phyloP scores from a whole-genome alignment of 2,329 filamentous ascomycete species.

The Xylaria sp. region DNA sequence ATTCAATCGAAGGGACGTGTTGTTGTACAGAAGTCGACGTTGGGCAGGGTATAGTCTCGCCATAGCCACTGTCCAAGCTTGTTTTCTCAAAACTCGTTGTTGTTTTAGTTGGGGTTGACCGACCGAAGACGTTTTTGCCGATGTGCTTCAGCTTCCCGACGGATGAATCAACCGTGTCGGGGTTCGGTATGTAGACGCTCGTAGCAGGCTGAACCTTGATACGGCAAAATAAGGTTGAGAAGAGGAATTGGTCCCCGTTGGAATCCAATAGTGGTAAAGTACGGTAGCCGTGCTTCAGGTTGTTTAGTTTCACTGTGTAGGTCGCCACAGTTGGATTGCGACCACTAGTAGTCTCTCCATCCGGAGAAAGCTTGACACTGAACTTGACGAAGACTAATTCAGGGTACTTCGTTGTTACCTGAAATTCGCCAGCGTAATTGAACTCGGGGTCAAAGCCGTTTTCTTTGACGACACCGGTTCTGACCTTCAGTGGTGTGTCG shows the following conservation, averaged over 20 bases:
- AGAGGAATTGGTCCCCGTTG: constrained; percentile 91
- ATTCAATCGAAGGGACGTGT: constrained; percentile 33
- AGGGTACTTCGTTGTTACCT: constrained; percentile 91
- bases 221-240: constrained; percentile 92
- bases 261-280: constrained; percentile 89
- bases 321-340: constrained; percentile 76
- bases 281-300: constrained; percentile 89
- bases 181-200: constrained; percentile 65
- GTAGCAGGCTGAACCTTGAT: constrained; percentile 73
- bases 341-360: constrained; percentile 76
- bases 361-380: constrained; percentile 87
- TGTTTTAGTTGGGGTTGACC: constrained; percentile 61
- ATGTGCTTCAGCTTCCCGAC: constrained; percentile 66
- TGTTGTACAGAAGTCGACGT: constrained; percentile 35
- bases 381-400: constrained; percentile 93
- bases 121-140: constrained; percentile 67
- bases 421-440: constrained; percentile 80
- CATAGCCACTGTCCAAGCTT: constrained; percentile 56
- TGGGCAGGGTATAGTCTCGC: constrained; percentile 40
- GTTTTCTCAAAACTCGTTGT: constrained; percentile 60
- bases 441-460: constrained; percentile 96
- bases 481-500: constrained; percentile 75
- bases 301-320: constrained; percentile 91
- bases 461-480: constrained; percentile 81
- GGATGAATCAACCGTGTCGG: constrained; percentile 53